Conservation (phyloP, 768 basidiomycete species). For the Panaeolus cyanescens region DNA sequence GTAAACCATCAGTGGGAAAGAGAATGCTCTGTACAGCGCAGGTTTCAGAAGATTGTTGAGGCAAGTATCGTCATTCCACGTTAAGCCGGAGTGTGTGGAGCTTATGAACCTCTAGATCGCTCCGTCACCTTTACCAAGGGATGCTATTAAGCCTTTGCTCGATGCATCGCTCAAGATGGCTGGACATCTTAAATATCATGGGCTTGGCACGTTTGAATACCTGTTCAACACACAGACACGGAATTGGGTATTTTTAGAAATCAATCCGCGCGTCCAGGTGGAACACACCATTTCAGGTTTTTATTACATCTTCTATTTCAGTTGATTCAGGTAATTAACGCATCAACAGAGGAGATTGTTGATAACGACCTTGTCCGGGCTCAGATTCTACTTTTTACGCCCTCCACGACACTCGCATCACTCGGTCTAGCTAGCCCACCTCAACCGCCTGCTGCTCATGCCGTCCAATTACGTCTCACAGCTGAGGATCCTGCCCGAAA, state of each 20-base stretch:
- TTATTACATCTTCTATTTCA: slow-evolving; percentile 13
- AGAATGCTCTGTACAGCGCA: slow-evolving; percentile 88
- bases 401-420: slow-evolving; percentile 69
- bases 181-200: slow-evolving; percentile 73
- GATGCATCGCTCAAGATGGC: slow-evolving; percentile 81
- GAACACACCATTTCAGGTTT: slow-evolving; percentile 89
- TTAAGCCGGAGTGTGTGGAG: too few relatives aligned
- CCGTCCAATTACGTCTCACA: slow-evolving; percentile 87
- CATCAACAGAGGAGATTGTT: slow-evolving; percentile 74
- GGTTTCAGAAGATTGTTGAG: slow-evolving; percentile 88
- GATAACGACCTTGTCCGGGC: slow-evolving; percentile 88
- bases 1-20: slow-evolving; percentile 88
- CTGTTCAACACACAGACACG: slow-evolving; percentile 71
- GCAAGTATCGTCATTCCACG: slow-evolving; percentile 32
- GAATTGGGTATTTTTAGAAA: slow-evolving; percentile 88
- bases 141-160: slow-evolving; percentile 66
- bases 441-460: slow-evolving; percentile 69
- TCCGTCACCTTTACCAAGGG: slow-evolving; percentile 77
- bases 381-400: slow-evolving; percentile 81
- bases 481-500: slow-evolving; percentile 79
- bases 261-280: slow-evolving; percentile 91
- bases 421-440: slow-evolving; percentile 71
- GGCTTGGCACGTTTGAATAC: slow-evolving; percentile 90
- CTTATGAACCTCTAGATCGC: slow-evolving; percentile 38
- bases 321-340: neutral